Base-by-base conservation (phyloP, 352 stramenopile species). In the Pelagophyceae sp. region DNA sequence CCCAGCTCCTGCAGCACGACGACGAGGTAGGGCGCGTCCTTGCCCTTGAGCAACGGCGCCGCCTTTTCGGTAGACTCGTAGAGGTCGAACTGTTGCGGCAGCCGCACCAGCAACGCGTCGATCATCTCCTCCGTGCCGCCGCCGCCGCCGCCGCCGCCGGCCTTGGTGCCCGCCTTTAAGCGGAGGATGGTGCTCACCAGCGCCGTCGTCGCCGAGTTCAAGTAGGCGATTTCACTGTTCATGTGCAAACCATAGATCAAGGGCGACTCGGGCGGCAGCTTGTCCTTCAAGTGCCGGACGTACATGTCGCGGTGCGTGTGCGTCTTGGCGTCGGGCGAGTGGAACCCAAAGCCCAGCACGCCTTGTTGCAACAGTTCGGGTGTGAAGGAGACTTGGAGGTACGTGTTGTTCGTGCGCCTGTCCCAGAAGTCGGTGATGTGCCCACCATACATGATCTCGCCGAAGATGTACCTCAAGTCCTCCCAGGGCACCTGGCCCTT, bases 391-490 rank as follows among this genome's bases (percentile, higher is more conserved):
- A 95, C 94, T 38, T 90, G 87, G 85, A 98, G 92, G 80, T 97
- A 95, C 76, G 88, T 95, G 58, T 91, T 92, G 82, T 97, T 97
- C 1, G 92, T 95, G 32, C 90, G 87, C 77, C 97, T 96, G 80
- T 97, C 93, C 93, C 91, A 96, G 15, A 88, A 87, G 81, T 98
- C 93, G 0, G 93, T 98, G 77, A 97, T 96, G 38, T 80, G 76
- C 25, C 93, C 93, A 64, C 93, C 93, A 83, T 97, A 97, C 25
- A 91, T 97, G 54, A 98, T 95, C 77, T 97, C 92, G 6, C 91
- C 92, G 2, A 97, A 91, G 85, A 96, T 95, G 54, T 96, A 91
- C 77, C 97, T 96, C 33, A 98, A 80, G 29, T 93, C 97, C 76
- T 96, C 83, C 77, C 94, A 97, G 50, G 93, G 92, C n/a, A 97